Base-by-base conservation (phyloP, 1,139 yeast genomes). In the Debaryomyces subglobosus region DNA sequence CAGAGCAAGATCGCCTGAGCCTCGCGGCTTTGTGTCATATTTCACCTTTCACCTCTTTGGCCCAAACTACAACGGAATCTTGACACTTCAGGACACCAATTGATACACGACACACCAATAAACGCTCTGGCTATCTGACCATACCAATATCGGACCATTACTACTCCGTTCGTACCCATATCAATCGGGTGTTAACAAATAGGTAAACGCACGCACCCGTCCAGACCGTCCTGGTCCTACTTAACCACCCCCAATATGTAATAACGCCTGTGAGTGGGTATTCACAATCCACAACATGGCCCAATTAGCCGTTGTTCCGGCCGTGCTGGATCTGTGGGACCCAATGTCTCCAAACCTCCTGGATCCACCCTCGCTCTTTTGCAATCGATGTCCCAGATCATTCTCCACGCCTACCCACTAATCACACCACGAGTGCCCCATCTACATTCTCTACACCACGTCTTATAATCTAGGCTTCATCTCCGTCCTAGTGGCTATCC, bases 321-420 rank as follows among this genome's bases (percentile, higher is more conserved):
- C 4, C 13, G 23, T 34, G 37, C 37, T 16, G 23, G n/a, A 8
- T 12, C 23, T 9, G 6, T 8, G 9, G 18, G 12, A 32, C 23
- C 37, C 38, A 35, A 16, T 10, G 6, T 24, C 38, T 21, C 12
- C 20, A 35, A 16, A 4, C 16, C 25, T 8, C 7, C 8, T 10
- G 15, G 5, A 12, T 5, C 20, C 40, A 37, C 40, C 40, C 40
- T 37, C 40, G 30, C 40, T 37, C 30, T 37, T 37, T 37, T 37
- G 40, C 40, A 37, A 37, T 37, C 40, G 30, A 10, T 24, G 30
- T 12, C 18, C 40, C 40, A 37, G 16, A 18, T 4, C 38, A 8
- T 20, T 12, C 15, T 20, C 25, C 25, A 16, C 25, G 25, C 21
- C 8, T 13, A 3, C 16, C 12, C 30, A 27, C 40, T 18, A 24